Evolutionary conservation across 139 green algal genomes (phyloP), one percentile per base, ranked within the genome.

Genomic region (Penium margaritaceum): DNA sequence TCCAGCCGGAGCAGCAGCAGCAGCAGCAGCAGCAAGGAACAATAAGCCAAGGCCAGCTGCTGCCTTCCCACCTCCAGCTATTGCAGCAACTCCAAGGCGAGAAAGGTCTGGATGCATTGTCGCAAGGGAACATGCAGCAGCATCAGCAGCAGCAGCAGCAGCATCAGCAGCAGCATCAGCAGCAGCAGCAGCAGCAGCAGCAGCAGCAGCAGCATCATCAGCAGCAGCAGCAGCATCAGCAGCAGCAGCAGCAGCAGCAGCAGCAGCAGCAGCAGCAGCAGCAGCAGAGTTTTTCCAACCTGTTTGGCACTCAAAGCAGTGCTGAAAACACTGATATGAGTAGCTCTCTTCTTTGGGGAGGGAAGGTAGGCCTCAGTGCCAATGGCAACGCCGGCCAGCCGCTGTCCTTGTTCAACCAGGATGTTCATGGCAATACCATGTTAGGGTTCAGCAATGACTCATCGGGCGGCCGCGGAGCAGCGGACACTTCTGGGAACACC

Each of bases 261-360:
- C 32, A 65, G 55, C 30, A 65, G 55, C 30, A 65, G 55, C 30
- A 65, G 55, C 30, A 37, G 55, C 30, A 65, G 55, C 30, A 65
- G 12, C 14, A 65, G 55, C 30, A 37, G 55, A 57, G 46, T 57
- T 57, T 57, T 57, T 57, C 21, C 21, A 57, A 57, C 19, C 46
- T n/a, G 19, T 57, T 57, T 57, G 35, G 7, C 30, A 32, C 55
- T 12, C 55, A 32, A 36, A 29, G 55, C 55, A 32, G 37, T 64
- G 55, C 55, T 64, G 55, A 64, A 29, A 64, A 57, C 21, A 19
- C 46, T 57, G 21, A 19, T 57, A 57, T 21, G 19, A 57, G 46
- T 57, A 57, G 21, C 21, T 24, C 46, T 57, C n/a, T n/a, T n/a
- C n/a, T n/a, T n/a, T n/a, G n/a, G n/a, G n/a, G n/a, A n/a, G n/a